Conservation (phyloP, 495 filamentous ascomycete genomes). For the Cenococcum geophilum region DNA sequence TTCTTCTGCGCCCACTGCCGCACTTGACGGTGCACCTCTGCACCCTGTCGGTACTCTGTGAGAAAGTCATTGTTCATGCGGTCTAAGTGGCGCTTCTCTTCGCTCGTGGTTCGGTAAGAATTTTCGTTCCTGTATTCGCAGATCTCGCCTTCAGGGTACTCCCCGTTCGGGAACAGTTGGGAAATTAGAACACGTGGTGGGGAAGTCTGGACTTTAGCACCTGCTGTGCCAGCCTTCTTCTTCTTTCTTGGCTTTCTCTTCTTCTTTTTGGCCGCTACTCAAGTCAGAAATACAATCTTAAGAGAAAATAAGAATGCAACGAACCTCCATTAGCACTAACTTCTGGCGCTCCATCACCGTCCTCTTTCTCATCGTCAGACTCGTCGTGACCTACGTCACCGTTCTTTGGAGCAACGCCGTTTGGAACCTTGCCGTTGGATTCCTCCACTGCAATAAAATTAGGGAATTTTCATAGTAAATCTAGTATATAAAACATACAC, state of each 20-base stretch:
- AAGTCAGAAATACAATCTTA: background rate
- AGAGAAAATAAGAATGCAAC: background rate
- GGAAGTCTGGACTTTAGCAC: constrained; percentile 46
- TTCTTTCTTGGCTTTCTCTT: constrained; percentile 47
- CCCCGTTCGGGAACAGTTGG: constrained; percentile 65
- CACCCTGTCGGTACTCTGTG: constrained; percentile 77
- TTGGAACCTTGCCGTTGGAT: constrained; percentile 20
- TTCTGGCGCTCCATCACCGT: constrained; percentile 31
- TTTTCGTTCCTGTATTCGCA: constrained; percentile 73
- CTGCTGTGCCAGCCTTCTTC: constrained; percentile 28
- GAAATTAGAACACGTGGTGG: constrained; percentile 72
- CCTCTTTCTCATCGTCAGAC: constrained; percentile 41
- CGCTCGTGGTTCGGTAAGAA: constrained; percentile 70
- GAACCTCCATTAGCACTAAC: constrained; percentile 28
- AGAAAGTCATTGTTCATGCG: constrained; percentile 62
- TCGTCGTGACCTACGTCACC: constrained; percentile 36
- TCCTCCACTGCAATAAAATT: constrained; percentile 21
- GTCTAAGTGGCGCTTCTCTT: constrained; percentile 82
- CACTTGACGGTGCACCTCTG: constrained; percentile 83
- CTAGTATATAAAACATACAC: constrained; percentile 14
- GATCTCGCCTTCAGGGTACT: constrained; percentile 76
- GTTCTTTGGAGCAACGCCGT: constrained; percentile 19
- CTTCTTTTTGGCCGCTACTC: constrained; percentile 47
- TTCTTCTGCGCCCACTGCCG: constrained; percentile 74
- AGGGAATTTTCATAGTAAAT: background rate